Percentiles rank a stretch among this genome's conserved stretches.
Evolutionary conservation across 2,329 filamentous ascomycete species (phyloP).

Genomic region (Colletotrichum tamarilloi): DNA sequence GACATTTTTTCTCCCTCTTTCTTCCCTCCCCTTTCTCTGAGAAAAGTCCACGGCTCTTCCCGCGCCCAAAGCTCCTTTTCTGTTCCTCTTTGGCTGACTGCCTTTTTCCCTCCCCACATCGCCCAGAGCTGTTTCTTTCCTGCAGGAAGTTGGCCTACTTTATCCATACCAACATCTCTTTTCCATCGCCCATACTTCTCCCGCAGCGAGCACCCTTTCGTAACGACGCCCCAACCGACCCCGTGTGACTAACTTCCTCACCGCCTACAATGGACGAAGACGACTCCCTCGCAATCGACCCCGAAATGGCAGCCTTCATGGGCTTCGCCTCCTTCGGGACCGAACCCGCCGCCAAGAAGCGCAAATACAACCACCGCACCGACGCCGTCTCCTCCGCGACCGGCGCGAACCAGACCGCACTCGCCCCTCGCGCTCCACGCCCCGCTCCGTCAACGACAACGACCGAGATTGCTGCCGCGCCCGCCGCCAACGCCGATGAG

Average conservation of each 20-base stretch:
- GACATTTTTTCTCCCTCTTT: not conserved
- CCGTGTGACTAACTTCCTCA: not conserved
- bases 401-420: conserved; percentile 50
- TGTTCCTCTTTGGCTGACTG: not conserved
- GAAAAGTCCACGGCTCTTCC: conserved; percentile 8
- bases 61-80: conserved; percentile 22
- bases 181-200: not conserved
- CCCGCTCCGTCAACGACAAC: conserved; percentile 19
- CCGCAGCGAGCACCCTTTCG: not conserved
- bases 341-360: conserved; percentile 68
- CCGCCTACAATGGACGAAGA: conserved; percentile 33
- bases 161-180: not conserved
- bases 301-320: conserved; percentile 73
- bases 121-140: not conserved
- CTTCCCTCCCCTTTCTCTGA: not conserved
- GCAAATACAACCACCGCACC: conserved; percentile 70
- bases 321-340: conserved; percentile 79
- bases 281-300: conserved; percentile 40
- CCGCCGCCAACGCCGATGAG: conserved; percentile 54
- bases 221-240: no score
- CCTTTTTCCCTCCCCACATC: not conserved
- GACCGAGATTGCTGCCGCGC: conserved; percentile 4
- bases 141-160: not conserved
- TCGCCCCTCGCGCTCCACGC: conserved; percentile 43
- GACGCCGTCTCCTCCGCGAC: conserved; percentile 58